These are phyloP conservation scores for Annona squamosa DNA, from an alignment of 164 flowering plant species.

Conservation along the genomic window DNA sequence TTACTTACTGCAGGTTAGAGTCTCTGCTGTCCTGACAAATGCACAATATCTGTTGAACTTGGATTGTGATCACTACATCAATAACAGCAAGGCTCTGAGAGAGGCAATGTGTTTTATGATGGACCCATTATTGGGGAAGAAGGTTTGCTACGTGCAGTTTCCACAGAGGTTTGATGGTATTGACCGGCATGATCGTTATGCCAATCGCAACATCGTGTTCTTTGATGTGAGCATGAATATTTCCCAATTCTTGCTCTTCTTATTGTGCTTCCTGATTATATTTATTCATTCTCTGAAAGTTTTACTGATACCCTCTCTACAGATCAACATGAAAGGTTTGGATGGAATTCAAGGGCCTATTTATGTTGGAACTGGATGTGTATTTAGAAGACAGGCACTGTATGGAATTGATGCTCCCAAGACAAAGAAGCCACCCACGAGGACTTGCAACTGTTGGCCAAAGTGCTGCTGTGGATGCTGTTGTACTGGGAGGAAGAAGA, in stretches of 20 bases:
- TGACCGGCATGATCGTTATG: conserved; percentile 51
- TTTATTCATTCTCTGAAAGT: background rate
- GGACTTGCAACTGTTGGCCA: conserved; percentile 60
- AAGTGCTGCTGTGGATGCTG: conserved; percentile 44
- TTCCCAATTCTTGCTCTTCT: background rate
- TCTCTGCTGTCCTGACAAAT: conserved; percentile 65
- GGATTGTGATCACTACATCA: conserved; percentile 79
- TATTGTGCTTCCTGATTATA: background rate
- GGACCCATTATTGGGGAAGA: conserved; percentile 57
- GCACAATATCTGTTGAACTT: conserved; percentile 57
- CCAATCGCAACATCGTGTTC: conserved; percentile 53
- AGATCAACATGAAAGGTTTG: conserved; percentile 78
- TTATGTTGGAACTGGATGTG: conserved; percentile 75
- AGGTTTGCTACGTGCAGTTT: conserved; percentile 62
- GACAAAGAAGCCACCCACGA: conserved; percentile 39
- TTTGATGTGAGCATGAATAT: conserved; percentile 49
- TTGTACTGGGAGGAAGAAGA: conserved; percentile 39
- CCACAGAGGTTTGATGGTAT: conserved; percentile 68
- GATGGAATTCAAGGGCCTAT: conserved; percentile 89
- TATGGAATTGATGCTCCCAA: conserved; percentile 65
- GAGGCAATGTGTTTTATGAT: conserved; percentile 78
- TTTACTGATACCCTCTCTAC: conserved; percentile 4
- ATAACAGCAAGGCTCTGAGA: conserved; percentile 63
- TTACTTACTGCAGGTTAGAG: conserved; percentile 46
- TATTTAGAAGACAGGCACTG: conserved; percentile 62